Base-by-base conservation (phyloP, 495 filamentous ascomycete genomes). In the Cetradonia linearis region DNA sequence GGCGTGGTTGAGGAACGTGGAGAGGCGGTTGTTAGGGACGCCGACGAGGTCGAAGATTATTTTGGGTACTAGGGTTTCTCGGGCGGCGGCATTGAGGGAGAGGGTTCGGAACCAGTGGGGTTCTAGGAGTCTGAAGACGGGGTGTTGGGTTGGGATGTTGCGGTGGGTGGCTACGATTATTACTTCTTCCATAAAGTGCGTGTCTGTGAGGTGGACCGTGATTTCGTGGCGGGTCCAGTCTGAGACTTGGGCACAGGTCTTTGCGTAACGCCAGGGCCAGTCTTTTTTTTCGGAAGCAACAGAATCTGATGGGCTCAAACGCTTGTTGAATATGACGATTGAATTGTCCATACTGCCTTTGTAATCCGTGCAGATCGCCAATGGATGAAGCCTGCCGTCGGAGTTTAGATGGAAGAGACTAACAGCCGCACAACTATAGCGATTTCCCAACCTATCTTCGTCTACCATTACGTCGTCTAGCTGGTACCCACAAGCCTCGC, bases 61-160 rank as follows among this genome's bases (percentile, higher is more conserved):
- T 34, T 69, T 67, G 1, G 77, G 77, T 5, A 80, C 70, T 0
- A 80, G 67, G 20, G 66, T 70, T 11, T 66, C 63, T n/a, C 77
- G 72, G 1, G 75, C 77, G 5, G 76, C 75, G 6, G 71, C 74
- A 60, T 80, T 80, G 50, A 79, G 66, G 2, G 76, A 70, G 6
- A 80, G 71, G 0, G 77, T 80, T 48, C 74, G 75, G 63, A 69
- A 71, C 77, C 77, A 80, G 55, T 80, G 77, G 0, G 77, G 77
- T 0, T 64, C 68, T 11, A 80, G 62, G 0, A 79, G 63, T 18
- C 67, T 60, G 62, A 70, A 74, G 3, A 79, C 65, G 7, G 68
- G 60, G 62, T 80, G 77, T 27, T 72, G 60, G 55, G 68, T 65
- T 0, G 70, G 67, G 9, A 80, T 59, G 14, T 65, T 59, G 18